phyloP scores from a whole-genome alignment of 2,329 filamentous ascomycete species.

The Fusarium marasasianum region DNA sequence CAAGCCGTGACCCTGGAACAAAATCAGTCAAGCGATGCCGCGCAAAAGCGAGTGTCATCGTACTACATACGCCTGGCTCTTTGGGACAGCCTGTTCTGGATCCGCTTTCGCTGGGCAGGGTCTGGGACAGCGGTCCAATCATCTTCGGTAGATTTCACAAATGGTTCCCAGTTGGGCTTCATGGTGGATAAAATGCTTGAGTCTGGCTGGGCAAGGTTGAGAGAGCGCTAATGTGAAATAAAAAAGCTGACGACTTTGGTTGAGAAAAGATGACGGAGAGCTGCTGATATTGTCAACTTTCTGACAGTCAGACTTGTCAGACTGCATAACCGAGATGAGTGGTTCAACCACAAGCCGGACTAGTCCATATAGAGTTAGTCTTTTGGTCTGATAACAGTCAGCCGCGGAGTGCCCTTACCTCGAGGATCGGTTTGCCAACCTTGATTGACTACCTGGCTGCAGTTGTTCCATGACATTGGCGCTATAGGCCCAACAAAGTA shows the following conservation, averaged over 20 bases:
- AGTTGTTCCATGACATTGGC: no score
- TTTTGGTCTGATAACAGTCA: neutral
- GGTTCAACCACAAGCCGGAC: neutral
- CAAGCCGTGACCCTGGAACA: neutral
- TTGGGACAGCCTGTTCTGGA: slow-evolving; percentile 33
- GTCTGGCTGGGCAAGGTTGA: no score
- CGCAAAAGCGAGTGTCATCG: no score
- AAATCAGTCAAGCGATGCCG: neutral
- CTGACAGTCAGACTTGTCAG: neutral
- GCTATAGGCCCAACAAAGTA: fast-evolving
- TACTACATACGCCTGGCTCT: slow-evolving; percentile 17
- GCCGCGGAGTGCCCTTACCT: neutral
- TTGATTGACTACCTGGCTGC: neutral
- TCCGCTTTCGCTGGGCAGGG: slow-evolving; percentile 18
- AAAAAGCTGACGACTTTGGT: neutral
- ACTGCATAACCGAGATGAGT: slow-evolving; percentile 1
- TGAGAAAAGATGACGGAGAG: neutral
- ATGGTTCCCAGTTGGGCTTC: slow-evolving; percentile 7
- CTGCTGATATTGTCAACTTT: neutral
- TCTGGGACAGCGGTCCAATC: slow-evolving; percentile 26
- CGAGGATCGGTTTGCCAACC: neutral
- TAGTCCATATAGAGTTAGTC: neutral
- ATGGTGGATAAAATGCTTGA: neutral
- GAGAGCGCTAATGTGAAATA: no score
- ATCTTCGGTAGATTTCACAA: slow-evolving; percentile 2